Evolutionary conservation across 352 stramenopile genomes (phyloP), one percentile per base, ranked within the genome.

Genomic region (Globisporangium nodosum): DNA sequence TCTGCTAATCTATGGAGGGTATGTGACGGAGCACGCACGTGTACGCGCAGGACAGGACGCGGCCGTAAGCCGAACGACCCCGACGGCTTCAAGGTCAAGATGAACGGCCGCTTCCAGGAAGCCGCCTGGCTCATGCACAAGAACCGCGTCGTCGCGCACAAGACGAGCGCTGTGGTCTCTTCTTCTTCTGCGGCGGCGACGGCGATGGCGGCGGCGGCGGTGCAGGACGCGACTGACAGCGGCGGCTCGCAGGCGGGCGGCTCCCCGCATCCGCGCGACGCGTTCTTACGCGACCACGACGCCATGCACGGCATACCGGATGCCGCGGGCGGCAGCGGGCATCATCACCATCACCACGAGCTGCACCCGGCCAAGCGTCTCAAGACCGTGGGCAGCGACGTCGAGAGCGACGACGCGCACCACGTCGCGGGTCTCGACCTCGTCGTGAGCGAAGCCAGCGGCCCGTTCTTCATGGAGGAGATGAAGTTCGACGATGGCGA

Each of bases 41-140:
- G 24, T 15, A 13, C 47, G 35, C 54, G 59, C 33, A 88, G 76
- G 37, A 87, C 78, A 39, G 66, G 60, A 40, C 64, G 71, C 51
- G 78, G 78, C 20, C 69, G 78, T 16, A 77, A 75, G 56, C 78
- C 78, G n/a, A 87, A 87, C 56, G 78, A 86, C 37, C 71, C 74
- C 3, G 65, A 75, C 6, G 78, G 78, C 3, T 88, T 87, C 54
- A 88, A 85, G 51, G 73, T 88, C 15, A 88, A 85, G 51, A 88
- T 88, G 78, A 88, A 88, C 42, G 74, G 76, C 2, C 70, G 59
- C 24, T 87, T 85, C 60, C 76, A 87, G 54, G 73, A 82, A 52
- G 74, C 74, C 1, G 78, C 78, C 18, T 88, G 78, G 76, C 20
- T 78, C 47, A 81, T 85, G 74, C 78, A 87, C 58, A 88, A 88